Conservation (phyloP, 1,139 yeast species). For the Geotrichum bryndzae region DNA sequence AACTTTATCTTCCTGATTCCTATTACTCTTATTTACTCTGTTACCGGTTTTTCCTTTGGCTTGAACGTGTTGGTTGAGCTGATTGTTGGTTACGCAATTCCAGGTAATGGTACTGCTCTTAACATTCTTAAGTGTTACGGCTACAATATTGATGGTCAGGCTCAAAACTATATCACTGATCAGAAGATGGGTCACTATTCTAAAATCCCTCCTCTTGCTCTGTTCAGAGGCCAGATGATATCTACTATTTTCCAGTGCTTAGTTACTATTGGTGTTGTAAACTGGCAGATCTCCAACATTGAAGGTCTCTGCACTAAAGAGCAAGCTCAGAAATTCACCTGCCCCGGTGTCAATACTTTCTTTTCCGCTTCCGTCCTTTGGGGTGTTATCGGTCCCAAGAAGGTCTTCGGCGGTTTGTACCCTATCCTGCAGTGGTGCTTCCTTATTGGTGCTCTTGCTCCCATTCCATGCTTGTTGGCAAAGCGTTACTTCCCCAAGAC, state of each 20-base stretch:
- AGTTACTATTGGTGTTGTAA: slow-evolving; percentile 47
- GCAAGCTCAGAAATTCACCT: slow-evolving; percentile 34
- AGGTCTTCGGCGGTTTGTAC: slow-evolving; percentile 43
- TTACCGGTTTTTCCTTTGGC: slow-evolving; percentile 48
- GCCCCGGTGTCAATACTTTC: slow-evolving; percentile 33
- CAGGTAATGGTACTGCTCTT: slow-evolving; percentile 55
- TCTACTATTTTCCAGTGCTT: slow-evolving; percentile 36
- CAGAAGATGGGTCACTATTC: slow-evolving; percentile 57
- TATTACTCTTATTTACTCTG: slow-evolving; percentile 42
- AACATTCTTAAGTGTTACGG: slow-evolving; percentile 53
- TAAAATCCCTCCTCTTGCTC: slow-evolving; percentile 53
- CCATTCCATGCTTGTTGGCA: slow-evolving; percentile 38
- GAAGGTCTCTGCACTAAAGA: slow-evolving; percentile 43
- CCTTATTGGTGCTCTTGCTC: slow-evolving; percentile 46
- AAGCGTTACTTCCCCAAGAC: slow-evolving; percentile 34
- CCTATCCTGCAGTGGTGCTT: slow-evolving; percentile 45
- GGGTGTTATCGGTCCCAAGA: slow-evolving; percentile 58
- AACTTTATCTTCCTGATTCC: slow-evolving; percentile 51
- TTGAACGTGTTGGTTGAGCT: slow-evolving; percentile 51
- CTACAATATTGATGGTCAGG: slow-evolving; percentile 54
- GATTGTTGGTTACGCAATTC: slow-evolving; percentile 55
- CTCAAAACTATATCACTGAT: slow-evolving; percentile 50
- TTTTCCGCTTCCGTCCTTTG: slow-evolving; percentile 40
- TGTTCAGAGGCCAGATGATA: slow-evolving; percentile 52
- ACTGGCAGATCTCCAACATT: slow-evolving; percentile 46